Conservation (phyloP, 2,329 filamentous ascomycete genomes). For the Periconia macrospinosa region DNA sequence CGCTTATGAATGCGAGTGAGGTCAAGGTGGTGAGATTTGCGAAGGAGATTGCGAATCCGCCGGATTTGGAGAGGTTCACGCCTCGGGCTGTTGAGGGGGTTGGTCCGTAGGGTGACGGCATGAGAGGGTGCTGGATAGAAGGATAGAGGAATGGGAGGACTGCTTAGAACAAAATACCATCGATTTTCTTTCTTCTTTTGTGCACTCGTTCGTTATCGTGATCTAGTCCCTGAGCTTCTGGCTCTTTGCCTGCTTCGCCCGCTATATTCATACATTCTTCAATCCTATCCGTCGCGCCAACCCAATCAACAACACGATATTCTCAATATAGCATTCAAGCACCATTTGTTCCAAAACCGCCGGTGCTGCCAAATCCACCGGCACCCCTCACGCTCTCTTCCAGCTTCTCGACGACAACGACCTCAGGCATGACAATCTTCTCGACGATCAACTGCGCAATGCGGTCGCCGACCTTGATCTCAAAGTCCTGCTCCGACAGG, state of each 20-base stretch:
- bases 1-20: constrained; percentile 83
- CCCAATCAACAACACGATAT: too few relatives aligned
- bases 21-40: constrained; percentile 79
- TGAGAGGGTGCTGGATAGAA: constrained; percentile 19
- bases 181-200: background rate
- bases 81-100: constrained; percentile 44
- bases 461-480: constrained; percentile 81
- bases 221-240: background rate
- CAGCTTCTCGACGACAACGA: constrained; percentile 84
- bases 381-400: constrained; percentile 89
- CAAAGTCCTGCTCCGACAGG: constrained; percentile 79
- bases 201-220: background rate
- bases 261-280: background rate
- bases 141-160: background rate
- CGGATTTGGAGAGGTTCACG: constrained; percentile 63
- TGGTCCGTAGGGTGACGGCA: constrained; percentile 16
- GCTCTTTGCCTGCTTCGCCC: background rate
- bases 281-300: background rate
- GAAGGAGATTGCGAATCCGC: constrained; percentile 69
- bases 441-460: constrained; percentile 93
- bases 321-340: constrained; percentile 5
- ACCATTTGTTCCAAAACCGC: constrained; percentile 35
- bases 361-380: constrained; percentile 59
- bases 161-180: constrained; percentile 4
- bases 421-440: constrained; percentile 89